Base-by-base conservation (phyloP, 805 yeast genomes). In the Barnettozyma vustinii region DNA sequence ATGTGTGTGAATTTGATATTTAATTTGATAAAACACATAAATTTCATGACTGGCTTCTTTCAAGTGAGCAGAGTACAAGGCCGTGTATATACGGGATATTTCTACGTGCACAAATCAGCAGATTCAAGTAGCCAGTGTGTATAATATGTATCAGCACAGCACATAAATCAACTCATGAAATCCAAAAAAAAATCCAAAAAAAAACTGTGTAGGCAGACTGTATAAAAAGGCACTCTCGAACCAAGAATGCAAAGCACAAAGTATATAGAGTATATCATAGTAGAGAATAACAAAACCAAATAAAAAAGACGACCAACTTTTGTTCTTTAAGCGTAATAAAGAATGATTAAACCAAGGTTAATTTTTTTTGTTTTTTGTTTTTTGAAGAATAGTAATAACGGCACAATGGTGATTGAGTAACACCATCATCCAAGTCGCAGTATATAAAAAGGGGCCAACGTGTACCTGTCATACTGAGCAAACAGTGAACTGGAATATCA, bases 321-420 rank as follows among this genome's bases (percentile, higher is more conserved):
- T 37, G 41, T 20, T 21, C 41, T 37, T 37, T 20, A 37, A 37
- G 26, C 25, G 32, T 15, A 30, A 30, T 37, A 37, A 37, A 37
- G 41, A 37, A 37, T 19, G 41, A 21, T 37, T 9, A 21, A 15
- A 20, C 41, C 27, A 37, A 20, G 45, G 41, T 32, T 18, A 15
- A 26, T 42, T 42, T 37, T 45, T 40, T 20, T 42, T 35, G 20
- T 37, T 42, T 46, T 49, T 44, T 44, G 35, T 44, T 39, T 9
- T 51, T 55, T 37, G 35, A 26, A 21, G 16, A 45, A 32, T 33
- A 33, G 40, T 32, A 40, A 49, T 25, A 19, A 21, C 37, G 21
- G 16, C 33, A 13, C 33, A 30, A 30, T 30, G 35, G 40, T 37
- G 16, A 36, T 20, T 9, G 7, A 19, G n/a, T 23, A 21, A 13